phyloP scores from a whole-genome alignment of 2,329 filamentous ascomycete species.

The Sodiomyces alkalinus region DNA sequence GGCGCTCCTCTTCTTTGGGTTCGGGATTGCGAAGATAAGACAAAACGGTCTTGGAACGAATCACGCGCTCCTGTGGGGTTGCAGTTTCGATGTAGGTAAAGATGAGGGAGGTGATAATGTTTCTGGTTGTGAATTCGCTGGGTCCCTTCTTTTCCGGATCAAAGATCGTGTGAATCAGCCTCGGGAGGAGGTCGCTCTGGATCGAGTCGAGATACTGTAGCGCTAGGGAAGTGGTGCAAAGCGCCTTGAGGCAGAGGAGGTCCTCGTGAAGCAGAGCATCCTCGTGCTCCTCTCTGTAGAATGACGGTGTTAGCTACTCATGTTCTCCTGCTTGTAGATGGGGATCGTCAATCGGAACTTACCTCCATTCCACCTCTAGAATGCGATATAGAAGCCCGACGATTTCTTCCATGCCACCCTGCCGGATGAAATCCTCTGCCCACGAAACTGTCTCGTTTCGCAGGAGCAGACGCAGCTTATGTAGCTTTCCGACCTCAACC shows the following conservation, averaged over 20 bases:
- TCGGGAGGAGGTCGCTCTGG: conserved; percentile 69
- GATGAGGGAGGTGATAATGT: conserved; percentile 75
- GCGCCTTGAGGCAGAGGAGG: conserved; percentile 80
- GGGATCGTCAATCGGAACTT: conserved; percentile 25
- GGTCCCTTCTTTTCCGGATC: conserved; percentile 97
- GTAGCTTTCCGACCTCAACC: conserved; percentile 86
- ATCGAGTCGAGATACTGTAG: conserved; percentile 69
- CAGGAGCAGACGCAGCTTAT: conserved; percentile 78
- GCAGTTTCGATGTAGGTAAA: conserved; percentile 75
- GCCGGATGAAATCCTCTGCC: conserved; percentile 82
- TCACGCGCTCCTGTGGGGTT: conserved; percentile 41
- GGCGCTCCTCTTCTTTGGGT: conserved; percentile 58
- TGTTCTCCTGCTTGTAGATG: too few relatives aligned
- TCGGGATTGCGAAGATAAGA: conserved; percentile 67
- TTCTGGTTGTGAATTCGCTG: conserved; percentile 87
- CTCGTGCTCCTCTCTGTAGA: conserved; percentile 75
- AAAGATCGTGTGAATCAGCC: conserved; percentile 76
- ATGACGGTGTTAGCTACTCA: conserved; percentile 14
- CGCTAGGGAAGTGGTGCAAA: conserved; percentile 82
- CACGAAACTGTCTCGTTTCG: conserved; percentile 92
- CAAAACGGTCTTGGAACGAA: conserved; percentile 59
- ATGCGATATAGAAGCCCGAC: conserved; percentile 78
- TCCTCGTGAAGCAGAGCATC: conserved; percentile 86
- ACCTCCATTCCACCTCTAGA: conserved; percentile 94
- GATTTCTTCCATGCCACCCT: conserved; percentile 86